Percentiles rank a stretch among this genome's conserved stretches.
phyloP scores from a whole-genome alignment of 331 rosid genomes.

The Malus hybrid region DNA sequence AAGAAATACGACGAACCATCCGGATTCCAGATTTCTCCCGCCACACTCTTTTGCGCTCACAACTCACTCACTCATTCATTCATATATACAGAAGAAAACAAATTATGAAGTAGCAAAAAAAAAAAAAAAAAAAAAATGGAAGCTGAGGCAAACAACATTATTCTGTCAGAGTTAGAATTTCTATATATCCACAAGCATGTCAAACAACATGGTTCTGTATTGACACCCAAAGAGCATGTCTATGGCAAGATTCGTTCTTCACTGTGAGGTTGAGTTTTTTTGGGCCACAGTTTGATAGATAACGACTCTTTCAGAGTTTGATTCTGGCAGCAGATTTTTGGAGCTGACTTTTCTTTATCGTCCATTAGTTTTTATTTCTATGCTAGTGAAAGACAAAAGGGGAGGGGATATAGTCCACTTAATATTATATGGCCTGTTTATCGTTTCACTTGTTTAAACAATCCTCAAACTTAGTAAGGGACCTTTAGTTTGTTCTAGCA shows the following conservation, averaged over 20 bases:
- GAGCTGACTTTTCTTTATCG: not conserved
- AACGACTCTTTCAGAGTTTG: not conserved
- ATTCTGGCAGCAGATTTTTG: not conserved
- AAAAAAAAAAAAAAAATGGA: slow-evolving; percentile 24
- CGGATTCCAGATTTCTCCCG: not conserved
- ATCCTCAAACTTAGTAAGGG: no score
- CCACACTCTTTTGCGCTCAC: not conserved
- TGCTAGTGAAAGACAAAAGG: not conserved
- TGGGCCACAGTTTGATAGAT: not conserved
- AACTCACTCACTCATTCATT: not conserved
- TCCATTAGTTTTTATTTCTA: not conserved
- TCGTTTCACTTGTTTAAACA: not conserved
- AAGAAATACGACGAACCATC: no score
- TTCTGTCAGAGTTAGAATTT: not conserved
- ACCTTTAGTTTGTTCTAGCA: not conserved
- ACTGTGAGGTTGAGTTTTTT: not conserved
- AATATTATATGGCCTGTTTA: not conserved
- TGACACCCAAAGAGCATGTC: not conserved
- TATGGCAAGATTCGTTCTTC: not conserved
- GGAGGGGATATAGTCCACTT: not conserved
- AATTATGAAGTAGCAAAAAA: not conserved
- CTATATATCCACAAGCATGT: not conserved
- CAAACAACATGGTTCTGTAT: not conserved
- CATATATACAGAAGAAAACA: not conserved
- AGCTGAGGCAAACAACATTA: slow-evolving; percentile 8